Conservation (phyloP, 176 grass and related monocot genomes). For the Bolboschoenus planiculmis region DNA sequence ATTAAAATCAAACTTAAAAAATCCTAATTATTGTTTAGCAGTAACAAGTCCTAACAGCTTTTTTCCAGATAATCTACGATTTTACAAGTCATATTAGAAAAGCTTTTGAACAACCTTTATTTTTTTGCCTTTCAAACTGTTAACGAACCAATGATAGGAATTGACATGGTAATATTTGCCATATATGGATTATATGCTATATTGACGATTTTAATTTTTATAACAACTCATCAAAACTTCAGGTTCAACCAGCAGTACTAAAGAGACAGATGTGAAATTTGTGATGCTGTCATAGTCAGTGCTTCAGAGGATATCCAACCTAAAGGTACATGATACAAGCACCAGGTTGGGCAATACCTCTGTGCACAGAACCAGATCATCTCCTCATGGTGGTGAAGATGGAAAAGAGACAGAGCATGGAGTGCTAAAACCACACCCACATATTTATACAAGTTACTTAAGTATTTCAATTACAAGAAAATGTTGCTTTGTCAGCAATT, state of each 20-base stretch:
- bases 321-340: neutral
- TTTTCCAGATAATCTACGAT: neutral
- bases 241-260: neutral
- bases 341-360: neutral
- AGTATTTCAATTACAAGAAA: too few species aligned
- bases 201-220: neutral
- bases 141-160: neutral
- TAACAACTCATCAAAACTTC: neutral
- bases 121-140: neutral
- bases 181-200: neutral
- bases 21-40: neutral
- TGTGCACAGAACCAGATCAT: neutral
- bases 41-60: neutral
- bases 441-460: neutral
- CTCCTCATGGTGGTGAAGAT: too few species aligned
- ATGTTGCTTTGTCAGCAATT: too few species aligned
- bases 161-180: neutral
- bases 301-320: neutral
- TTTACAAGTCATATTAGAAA: neutral
- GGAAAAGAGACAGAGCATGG: too few species aligned
- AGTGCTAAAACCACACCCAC: neutral
- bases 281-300: too few species aligned
- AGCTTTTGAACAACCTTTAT: neutral
- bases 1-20: neutral
- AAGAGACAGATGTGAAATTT: neutral